Evolutionary conservation across 2,329 filamentous ascomycete species (phyloP), one percentile per base, ranked within the genome.

Genomic region (Fusarium circinatum): DNA sequence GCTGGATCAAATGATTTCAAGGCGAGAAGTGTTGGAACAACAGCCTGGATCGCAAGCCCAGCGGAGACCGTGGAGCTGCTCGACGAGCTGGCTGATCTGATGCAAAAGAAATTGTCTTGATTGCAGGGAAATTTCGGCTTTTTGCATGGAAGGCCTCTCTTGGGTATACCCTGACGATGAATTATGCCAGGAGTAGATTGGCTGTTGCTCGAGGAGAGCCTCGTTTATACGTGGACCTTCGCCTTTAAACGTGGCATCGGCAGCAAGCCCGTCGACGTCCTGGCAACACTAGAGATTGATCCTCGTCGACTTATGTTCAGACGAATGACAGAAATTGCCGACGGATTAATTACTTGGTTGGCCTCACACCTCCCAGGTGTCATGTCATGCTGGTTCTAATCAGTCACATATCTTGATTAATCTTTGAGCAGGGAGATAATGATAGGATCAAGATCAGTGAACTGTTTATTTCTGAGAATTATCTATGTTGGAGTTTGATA

Each of bases 1-100:
- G 96, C 96, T 8, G 95, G 95, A 0, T 94, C 95, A 22, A 99
- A 99, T 83, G 96, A 99, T 83, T 99, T 98, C 86, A 98, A 98
- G 85, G 94, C 96, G 13, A 88, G 96, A 36, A 89, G 95, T 77
- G 95, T 97, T 26, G 96, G 94, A 39, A 98, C 96, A 2, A 98
- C 96, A 28, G 95, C 96, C 3, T 99, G 96, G 96, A 97, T 99
- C 75, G 96, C 96, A 3, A 98, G 90, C 79, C 96, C 96, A 0
- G 87, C 89, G 2, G 96, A 99, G 86, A 99, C 96, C 36, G 94
- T 98, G 44, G 91, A 94, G 76, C 83, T 98, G 78, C 84, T 99
- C 69, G 95, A 98, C 78, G 96, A 98, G 85, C 85, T 98, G 80
- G 87, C 87, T 2, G 87, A 86, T 56, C 79, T 93, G 78, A 88